Base-by-base conservation (phyloP, 352 stramenopile species). In the Pythium brassicae region DNA sequence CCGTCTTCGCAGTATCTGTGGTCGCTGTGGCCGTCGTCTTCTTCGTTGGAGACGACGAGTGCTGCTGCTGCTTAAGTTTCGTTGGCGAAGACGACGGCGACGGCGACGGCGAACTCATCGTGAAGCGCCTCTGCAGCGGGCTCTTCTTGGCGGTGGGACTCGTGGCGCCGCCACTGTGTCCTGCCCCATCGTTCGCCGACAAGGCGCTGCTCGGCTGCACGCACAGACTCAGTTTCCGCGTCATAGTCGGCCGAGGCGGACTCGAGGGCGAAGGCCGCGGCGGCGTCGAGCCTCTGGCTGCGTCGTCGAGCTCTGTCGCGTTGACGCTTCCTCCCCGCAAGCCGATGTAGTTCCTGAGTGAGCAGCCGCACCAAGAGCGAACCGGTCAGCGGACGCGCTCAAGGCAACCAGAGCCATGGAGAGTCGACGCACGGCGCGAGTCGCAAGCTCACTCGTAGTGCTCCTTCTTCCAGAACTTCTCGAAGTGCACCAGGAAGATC, bases 391-490 rank as follows among this genome's bases (percentile, higher is more conserved):
- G 32, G 14, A 7, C 14, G 32, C 32, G 9, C 32, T 37, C 32
- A 37, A 44, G 0, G n/a, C 19, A 42, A 23, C n/a, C n/a, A 37
- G 32, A 37, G 32, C 32, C 32, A 7, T 2, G 32, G 32, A 37
- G 32, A 37, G 32, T 11, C 32, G 8, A 37, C 2, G 32, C 8
- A 37, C 8, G 32, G 14, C 14, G 32, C 8, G 5, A 37, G 32
- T 37, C 32, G 32, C 14, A 1, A 11, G 14, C 37, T 14, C 20
- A 86, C 74, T 86, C 71, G 37, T 88, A 93, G 53, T 66, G 60
- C 53, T 93, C 83, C 29, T 72, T 78, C 54, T 84, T 84, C 83
- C 83, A 93, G 50, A 78, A 85, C 72, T 91, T 93, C 51, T 90
- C 77, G 56, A 91, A 93, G 42, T 88, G 76, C 15, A 82, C 60